Percentiles rank a stretch among this genome's conserved stretches.
Evolutionary conservation across 2,329 filamentous ascomycete genomes (phyloP).

Genomic region (Ramularia endophylla): DNA sequence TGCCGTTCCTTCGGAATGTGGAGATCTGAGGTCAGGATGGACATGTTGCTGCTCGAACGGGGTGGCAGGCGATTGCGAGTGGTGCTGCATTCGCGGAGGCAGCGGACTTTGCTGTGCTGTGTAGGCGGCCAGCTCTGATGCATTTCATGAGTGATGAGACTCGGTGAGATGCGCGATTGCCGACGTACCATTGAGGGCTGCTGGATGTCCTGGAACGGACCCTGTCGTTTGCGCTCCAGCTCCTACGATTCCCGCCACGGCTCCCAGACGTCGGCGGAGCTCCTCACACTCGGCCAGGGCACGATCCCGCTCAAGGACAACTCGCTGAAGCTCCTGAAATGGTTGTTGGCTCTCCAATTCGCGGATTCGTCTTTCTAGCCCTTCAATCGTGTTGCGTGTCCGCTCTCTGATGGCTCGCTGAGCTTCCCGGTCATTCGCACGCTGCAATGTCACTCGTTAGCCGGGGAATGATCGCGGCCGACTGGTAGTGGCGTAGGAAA

Average conservation of each 20-base stretch:
- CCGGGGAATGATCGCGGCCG: no score
- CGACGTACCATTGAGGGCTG: conserved; percentile 21
- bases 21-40: conserved; percentile 30
- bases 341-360: conserved; percentile 75
- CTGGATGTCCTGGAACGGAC: conserved; percentile 8
- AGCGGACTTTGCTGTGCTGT: conserved; percentile 42
- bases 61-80: neutral
- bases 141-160: conserved; percentile 3
- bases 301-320: conserved; percentile 60
- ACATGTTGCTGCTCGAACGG: conserved; percentile 22
- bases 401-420: conserved; percentile 79
- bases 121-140: conserved; percentile 42
- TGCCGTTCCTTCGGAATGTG: conserved; percentile 4
- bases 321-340: conserved; percentile 75
- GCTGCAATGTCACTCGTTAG: conserved; percentile 25
- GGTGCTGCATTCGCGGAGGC: conserved; percentile 16
- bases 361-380: conserved; percentile 63
- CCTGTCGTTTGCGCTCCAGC: conserved; percentile 16
- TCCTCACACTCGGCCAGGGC: conserved; percentile 75
- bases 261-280: conserved; percentile 58
- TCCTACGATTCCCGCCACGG: conserved; percentile 25
- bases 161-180: conserved; percentile 20
- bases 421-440: conserved; percentile 84
- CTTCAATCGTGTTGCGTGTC: conserved; percentile 73
- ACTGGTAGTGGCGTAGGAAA: no score